Percentiles rank a stretch among this genome's conserved stretches.
These are phyloP conservation scores for Malassezia equina DNA, from an alignment of 1,284 basidiomycete species.

Conservation along the genomic window DNA sequence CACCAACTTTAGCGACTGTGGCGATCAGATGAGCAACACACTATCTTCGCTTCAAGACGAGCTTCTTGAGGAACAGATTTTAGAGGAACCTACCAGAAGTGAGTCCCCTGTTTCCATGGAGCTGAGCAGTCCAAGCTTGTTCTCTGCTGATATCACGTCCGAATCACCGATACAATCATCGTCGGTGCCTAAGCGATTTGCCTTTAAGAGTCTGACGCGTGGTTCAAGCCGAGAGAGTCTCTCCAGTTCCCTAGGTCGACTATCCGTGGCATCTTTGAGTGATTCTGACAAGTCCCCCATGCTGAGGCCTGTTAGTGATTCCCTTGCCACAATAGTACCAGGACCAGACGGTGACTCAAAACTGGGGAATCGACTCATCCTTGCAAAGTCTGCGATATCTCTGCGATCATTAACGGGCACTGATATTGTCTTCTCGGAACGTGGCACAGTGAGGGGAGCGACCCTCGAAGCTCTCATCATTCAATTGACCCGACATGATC, in stretches of 20 bases:
- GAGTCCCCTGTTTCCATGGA: background rate
- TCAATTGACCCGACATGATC: slow-evolving; percentile 69
- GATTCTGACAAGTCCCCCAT: background rate
- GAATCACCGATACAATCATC: background rate
- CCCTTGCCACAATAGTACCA: background rate
- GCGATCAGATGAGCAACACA: background rate
- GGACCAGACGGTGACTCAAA: background rate
- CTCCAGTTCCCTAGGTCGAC: background rate
- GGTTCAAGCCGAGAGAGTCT: background rate
- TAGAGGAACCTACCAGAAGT: background rate
- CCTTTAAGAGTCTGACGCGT: background rate
- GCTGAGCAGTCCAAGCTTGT: background rate
- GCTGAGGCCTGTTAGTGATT: background rate
- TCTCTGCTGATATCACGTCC: background rate
- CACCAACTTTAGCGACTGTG: background rate
- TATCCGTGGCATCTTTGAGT: background rate
- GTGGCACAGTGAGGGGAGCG: slow-evolving; percentile 62
- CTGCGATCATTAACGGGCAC: background rate
- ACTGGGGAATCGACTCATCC: background rate
- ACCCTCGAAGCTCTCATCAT: slow-evolving; percentile 76
- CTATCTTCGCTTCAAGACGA: background rate
- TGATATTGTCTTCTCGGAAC: background rate
- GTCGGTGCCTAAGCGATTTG: background rate
- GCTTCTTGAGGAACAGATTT: background rate
- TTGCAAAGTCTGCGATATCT: background rate